phyloP scores from a whole-genome alignment of 2,329 filamentous ascomycete genomes.

The Colletotrichum orbiculare region DNA sequence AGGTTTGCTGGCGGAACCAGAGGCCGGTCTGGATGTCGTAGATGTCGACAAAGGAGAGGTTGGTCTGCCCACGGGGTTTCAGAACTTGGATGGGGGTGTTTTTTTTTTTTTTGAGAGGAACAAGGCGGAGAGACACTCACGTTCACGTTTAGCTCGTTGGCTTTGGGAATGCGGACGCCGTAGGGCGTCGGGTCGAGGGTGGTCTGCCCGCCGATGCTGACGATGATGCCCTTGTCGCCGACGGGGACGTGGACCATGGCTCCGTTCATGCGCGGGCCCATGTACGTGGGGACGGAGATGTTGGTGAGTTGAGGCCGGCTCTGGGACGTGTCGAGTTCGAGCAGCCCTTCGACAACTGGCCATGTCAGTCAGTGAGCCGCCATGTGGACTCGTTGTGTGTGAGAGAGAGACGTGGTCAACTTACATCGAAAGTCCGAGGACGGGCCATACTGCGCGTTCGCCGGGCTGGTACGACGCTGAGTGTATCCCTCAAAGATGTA shows the following conservation, averaged over 20 bases:
- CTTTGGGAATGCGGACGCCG: constrained; percentile 7
- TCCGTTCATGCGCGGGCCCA: constrained; percentile 39
- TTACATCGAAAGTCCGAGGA: constrained; percentile 33
- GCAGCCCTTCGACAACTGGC: constrained; percentile 36
- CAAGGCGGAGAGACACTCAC: not conserved
- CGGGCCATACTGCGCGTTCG: constrained; percentile 28
- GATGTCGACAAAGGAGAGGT: constrained; percentile 37
- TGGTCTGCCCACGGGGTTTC: constrained; percentile 21
- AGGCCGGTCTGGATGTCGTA: constrained; percentile 39
- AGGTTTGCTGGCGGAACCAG: constrained; percentile 40
- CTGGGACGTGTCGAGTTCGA: constrained; percentile 34
- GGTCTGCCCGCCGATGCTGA: constrained; percentile 36
- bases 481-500: constrained; percentile 38
- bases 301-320: constrained; percentile 36
- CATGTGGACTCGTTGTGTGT: too few species aligned
- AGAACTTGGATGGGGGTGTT: too few species aligned
- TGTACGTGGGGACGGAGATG: constrained; percentile 37
- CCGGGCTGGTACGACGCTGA: constrained; percentile 33
- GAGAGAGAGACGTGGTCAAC: not conserved
- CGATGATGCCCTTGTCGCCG: constrained; percentile 36
- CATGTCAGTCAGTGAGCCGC: not conserved
- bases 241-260: constrained; percentile 39
- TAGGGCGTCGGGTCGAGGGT: constrained; percentile 32
- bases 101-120: not conserved
- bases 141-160: constrained; percentile 18